These are phyloP conservation scores for Thelephora aurantiotincta DNA, from an alignment of 768 basidiomycete genomes.

Conservation along the genomic window DNA sequence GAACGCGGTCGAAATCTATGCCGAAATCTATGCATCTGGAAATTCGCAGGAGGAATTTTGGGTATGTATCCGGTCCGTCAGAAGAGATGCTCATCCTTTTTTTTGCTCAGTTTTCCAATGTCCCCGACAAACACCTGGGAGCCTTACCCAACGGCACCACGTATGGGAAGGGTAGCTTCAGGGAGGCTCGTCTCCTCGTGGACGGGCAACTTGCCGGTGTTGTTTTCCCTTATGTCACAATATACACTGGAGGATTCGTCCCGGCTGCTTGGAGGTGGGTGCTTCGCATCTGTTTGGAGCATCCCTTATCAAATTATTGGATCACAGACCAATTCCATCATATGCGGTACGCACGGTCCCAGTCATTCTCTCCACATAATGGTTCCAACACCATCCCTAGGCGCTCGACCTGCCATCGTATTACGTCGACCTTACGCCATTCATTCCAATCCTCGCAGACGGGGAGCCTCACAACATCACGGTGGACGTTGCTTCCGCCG, in stretches of 20 bases:
- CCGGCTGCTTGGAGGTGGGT: conserved; percentile 56
- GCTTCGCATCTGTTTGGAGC: not conserved
- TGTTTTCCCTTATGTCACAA: conserved; percentile 38
- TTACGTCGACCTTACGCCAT: conserved; percentile 65
- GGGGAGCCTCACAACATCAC: conserved; percentile 56
- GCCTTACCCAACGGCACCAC: conserved; percentile 38
- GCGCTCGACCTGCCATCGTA: conserved; percentile 69
- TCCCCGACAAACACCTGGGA: conserved; percentile 41
- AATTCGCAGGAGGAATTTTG: conserved; percentile 65
- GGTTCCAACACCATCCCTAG: not conserved
- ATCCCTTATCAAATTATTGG: not conserved
- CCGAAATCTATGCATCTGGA: conserved; percentile 59
- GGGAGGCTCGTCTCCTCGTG: conserved; percentile 46
- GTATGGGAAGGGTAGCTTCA: conserved; percentile 39
- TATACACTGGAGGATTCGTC: conserved; percentile 66
- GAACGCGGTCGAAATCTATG: conserved; percentile 53
- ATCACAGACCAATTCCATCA: conserved; percentile 51
- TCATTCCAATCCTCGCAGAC: conserved; percentile 55
- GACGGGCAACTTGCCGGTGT: conserved; percentile 41
- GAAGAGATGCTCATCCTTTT: not conserved
- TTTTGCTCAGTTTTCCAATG: conserved; percentile 53
- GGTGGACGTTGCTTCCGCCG: conserved; percentile 61
- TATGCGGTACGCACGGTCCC: conserved; percentile 27
- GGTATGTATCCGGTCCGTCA: conserved; percentile 25
- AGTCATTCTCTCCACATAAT: not conserved